These are phyloP conservation scores for Monosporascus cannonballus DNA, from an alignment of 2,329 filamentous ascomycete species.

Conservation along the genomic window DNA sequence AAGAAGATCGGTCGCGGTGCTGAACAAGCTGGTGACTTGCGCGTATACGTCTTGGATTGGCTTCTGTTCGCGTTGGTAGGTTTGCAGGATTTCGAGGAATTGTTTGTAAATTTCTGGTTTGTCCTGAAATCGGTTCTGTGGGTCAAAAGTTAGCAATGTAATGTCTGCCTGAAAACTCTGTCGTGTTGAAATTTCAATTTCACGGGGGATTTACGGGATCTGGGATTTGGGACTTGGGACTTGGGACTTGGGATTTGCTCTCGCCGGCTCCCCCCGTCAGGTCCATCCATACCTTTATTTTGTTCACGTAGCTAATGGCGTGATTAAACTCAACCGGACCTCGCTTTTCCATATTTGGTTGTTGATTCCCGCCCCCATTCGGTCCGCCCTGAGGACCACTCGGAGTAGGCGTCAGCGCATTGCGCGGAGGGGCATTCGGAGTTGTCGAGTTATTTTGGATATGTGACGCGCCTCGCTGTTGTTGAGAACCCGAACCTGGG, in stretches of 20 bases:
- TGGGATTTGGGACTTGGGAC: too few relatives aligned
- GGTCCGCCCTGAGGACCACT: slow-evolving; percentile 48
- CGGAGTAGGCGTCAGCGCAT: slow-evolving; percentile 55
- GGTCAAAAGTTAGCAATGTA: slow-evolving; percentile 2
- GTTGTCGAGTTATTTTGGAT: slow-evolving; percentile 29
- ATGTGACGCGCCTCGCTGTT: slow-evolving; percentile 26
- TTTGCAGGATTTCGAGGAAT: slow-evolving; percentile 95
- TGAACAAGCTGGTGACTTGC: slow-evolving; percentile 91
- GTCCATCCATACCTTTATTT: slow-evolving; percentile 77
- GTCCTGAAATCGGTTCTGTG: slow-evolving; percentile 88
- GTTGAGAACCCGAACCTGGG: slow-evolving; percentile 18
- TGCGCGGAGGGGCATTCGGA: slow-evolving; percentile 42
- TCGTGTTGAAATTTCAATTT: background rate
- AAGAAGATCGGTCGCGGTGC: slow-evolving; percentile 84
- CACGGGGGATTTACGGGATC: too few relatives aligned
- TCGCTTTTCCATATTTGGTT: slow-evolving; percentile 70
- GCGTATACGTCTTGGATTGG: slow-evolving; percentile 98
- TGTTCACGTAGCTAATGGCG: slow-evolving; percentile 98
- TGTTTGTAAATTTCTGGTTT: slow-evolving; percentile 99
- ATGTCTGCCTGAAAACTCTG: background rate
- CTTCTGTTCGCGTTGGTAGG: slow-evolving; percentile 95
- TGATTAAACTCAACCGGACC: slow-evolving; percentile 98
- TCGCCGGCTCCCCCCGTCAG: too few relatives aligned
- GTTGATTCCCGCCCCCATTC: slow-evolving; percentile 54
- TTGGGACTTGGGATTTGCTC: too few relatives aligned